Conservation (phyloP, 352 stramenopile species). For the Phytophthora ohioensis region DNA sequence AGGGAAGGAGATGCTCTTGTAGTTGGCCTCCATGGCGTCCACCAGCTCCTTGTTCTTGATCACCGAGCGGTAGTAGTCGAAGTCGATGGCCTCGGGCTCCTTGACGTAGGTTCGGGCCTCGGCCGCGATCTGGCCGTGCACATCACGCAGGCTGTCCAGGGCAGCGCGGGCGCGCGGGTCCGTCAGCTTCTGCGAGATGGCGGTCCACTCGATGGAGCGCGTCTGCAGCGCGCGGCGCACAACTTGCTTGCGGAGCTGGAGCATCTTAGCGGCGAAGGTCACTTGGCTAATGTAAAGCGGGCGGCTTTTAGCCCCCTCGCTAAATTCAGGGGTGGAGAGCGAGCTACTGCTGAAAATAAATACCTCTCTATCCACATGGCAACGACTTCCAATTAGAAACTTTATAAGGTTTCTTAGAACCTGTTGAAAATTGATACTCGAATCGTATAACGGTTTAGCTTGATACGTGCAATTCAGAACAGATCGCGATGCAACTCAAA, state of each 20-base stretch:
- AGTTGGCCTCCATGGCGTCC: constrained; percentile 86
- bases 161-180: constrained; percentile 80
- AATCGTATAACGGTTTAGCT: constrained; percentile 26
- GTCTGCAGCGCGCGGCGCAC: constrained; percentile 65
- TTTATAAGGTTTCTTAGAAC: not conserved
- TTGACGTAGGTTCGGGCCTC: constrained; percentile 78
- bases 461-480: constrained; percentile 13
- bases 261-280: constrained; percentile 49
- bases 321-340: constrained; percentile 45
- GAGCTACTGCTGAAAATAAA: constrained; percentile 20
- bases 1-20: constrained; percentile 87
- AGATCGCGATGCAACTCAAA: constrained; percentile 13
- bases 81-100: constrained; percentile 87
- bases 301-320: constrained; percentile 14
- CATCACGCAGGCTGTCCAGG: constrained; percentile 80
- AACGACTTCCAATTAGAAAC: not conserved
- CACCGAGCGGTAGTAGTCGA: constrained; percentile 87
- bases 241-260: constrained; percentile 83
- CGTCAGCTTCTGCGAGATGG: constrained; percentile 78
- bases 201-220: constrained; percentile 73
- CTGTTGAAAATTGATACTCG: constrained; percentile 6
- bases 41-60: constrained; percentile 92
- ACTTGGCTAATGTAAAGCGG: constrained; percentile 47
- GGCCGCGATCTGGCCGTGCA: constrained; percentile 80
- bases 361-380: constrained; percentile 10